A percentile compares a stretch with the other conserved stretches of the same genome.
Evolutionary conservation across 805 yeast species (phyloP).

Genomic region (Candida loeiensis): DNA sequence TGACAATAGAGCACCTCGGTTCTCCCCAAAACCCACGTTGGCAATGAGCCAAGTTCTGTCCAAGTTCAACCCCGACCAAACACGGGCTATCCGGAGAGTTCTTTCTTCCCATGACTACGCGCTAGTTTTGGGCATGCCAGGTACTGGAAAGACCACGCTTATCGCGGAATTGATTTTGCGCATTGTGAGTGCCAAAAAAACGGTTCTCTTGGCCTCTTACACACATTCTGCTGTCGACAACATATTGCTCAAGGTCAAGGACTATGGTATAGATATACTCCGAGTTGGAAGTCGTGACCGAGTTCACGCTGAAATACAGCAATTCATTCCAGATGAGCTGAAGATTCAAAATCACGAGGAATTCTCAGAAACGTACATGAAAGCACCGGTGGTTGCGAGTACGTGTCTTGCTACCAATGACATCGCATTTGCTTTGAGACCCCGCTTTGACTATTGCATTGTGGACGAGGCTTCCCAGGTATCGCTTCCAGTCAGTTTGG

Average conservation of each 20-base stretch:
- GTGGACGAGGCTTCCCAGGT: constrained; percentile 97
- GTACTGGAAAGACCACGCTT: constrained; percentile 93
- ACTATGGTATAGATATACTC: constrained; percentile 42
- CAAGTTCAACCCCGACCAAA: constrained; percentile 60
- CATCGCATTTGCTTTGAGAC: constrained; percentile 50
- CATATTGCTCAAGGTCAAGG: constrained; percentile 67
- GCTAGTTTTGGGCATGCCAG: constrained; percentile 94
- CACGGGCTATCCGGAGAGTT: constrained; percentile 61
- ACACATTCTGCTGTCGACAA: constrained; percentile 98
- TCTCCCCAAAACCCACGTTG: constrained; percentile 18
- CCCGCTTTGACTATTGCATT: constrained; percentile 83
- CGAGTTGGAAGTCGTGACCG: constrained; percentile 62
- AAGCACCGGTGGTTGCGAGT: constrained; percentile 76
- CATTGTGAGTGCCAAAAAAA: constrained; percentile 56
- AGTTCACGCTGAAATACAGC: constrained; percentile 59
- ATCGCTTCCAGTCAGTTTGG: constrained; percentile 84
- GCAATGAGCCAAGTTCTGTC: not conserved
- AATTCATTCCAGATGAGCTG: constrained; percentile 44
- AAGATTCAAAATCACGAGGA: constrained; percentile 41
- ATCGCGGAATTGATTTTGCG: constrained; percentile 70
- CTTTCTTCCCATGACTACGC: constrained; percentile 70
- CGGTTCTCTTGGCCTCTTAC: constrained; percentile 76
- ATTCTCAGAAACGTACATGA: constrained; percentile 44
- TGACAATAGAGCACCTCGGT: constrained; percentile 49
- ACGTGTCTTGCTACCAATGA: constrained; percentile 80